phyloP scores from a whole-genome alignment of 176 grass and related monocot species.

The Poa pratensis region DNA sequence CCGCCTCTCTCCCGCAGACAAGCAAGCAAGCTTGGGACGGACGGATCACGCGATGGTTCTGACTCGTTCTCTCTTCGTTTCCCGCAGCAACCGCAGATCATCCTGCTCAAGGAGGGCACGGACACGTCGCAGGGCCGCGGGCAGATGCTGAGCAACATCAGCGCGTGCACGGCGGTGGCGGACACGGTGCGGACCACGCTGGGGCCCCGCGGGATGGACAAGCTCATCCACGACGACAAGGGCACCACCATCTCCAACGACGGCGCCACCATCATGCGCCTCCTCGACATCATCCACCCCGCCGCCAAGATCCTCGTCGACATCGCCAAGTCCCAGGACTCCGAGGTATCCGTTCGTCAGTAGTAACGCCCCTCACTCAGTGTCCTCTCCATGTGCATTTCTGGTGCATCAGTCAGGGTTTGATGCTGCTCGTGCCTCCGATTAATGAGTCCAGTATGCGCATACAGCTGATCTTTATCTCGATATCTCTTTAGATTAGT shows the following conservation, averaged over 20 bases:
- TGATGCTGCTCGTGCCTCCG: neutral
- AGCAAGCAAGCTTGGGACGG: neutral
- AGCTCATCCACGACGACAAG: conserved; percentile 95
- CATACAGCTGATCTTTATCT: neutral
- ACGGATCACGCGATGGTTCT: neutral
- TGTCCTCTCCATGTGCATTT: conserved; percentile 5
- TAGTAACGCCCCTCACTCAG: neutral
- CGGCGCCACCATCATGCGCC: conserved; percentile 93
- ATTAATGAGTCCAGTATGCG: neutral
- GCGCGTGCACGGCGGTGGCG: conserved; percentile 79
- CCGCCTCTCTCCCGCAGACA: neutral
- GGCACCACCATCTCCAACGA: conserved; percentile 97
- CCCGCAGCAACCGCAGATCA: conserved; percentile 94
- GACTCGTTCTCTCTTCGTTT: neutral
- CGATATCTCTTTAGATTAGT: no score
- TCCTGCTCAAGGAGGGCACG: conserved; percentile 97
- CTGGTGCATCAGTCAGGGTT: neutral
- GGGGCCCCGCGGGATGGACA: conserved; percentile 95
- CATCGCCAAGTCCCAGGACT: conserved; percentile 96
- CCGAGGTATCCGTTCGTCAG: conserved; percentile 50
- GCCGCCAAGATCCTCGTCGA: conserved; percentile 88
- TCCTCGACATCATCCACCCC: conserved; percentile 90
- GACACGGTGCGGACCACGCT: conserved; percentile 86
- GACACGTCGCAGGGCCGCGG: conserved; percentile 90
- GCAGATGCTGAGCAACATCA: conserved; percentile 97